Percentiles rank a stretch among this genome's conserved stretches.
These are phyloP conservation scores for Sarocladiaceae sp. DNA, from an alignment of 2,329 filamentous ascomycete species.

Conservation along the genomic window DNA sequence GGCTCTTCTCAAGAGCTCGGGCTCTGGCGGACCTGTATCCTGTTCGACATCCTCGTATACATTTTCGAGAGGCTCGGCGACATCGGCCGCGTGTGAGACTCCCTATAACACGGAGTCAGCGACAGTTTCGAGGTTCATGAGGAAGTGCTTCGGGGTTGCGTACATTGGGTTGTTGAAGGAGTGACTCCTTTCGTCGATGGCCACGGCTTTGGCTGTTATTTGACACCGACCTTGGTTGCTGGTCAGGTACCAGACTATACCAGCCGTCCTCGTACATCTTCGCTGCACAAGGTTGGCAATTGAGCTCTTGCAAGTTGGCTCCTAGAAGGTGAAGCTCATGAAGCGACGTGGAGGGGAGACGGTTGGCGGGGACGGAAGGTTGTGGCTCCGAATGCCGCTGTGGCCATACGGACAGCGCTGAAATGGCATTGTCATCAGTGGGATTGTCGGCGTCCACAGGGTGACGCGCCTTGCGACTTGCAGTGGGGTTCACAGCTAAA, in stretches of 20 bases:
- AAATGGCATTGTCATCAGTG: constrained; percentile 4
- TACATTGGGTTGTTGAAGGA: constrained; percentile 64
- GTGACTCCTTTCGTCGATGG: constrained; percentile 64
- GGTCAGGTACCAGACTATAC: constrained; percentile 71
- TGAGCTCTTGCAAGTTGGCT: background rate
- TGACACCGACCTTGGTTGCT: background rate
- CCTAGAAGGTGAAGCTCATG: background rate
- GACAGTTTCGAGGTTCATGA: background rate
- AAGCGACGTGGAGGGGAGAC: constrained; percentile 8
- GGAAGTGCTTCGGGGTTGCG: constrained; percentile 20
- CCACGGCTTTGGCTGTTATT: constrained; percentile 40
- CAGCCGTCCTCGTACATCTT: constrained; percentile 80
- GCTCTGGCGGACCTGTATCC: constrained; percentile 53
- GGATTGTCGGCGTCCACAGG: background rate
- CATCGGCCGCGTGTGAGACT: constrained; percentile 41
- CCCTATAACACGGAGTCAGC: constrained; percentile 35
- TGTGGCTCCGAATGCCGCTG: constrained; percentile 6
- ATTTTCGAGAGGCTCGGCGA: constrained; percentile 49
- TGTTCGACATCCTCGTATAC: constrained; percentile 7
- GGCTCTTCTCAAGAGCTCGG: constrained; percentile 60
- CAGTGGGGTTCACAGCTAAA: background rate
- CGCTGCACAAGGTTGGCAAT: background rate
- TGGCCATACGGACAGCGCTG: constrained; percentile 3
- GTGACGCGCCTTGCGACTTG: background rate
- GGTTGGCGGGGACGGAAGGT: constrained; percentile 7